Percentiles rank a stretch among this genome's conserved stretches.
These are phyloP conservation scores for Solanum hybrid DNA, from an alignment of 305 asterid species.

Conservation along the genomic window DNA sequence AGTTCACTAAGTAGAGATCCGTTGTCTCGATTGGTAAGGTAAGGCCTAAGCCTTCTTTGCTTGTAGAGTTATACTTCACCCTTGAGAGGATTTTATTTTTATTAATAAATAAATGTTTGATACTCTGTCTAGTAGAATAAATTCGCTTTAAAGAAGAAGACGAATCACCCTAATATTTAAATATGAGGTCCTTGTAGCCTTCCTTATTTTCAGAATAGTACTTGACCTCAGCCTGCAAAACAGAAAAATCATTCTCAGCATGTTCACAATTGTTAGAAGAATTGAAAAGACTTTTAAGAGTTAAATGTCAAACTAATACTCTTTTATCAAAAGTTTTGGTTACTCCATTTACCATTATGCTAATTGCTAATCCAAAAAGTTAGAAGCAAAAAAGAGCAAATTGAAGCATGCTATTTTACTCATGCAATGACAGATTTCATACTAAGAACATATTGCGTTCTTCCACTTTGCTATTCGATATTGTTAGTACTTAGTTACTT, in stretches of 20 bases:
- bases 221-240: slow-evolving; percentile 69
- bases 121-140: background rate
- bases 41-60: background rate
- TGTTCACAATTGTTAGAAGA: background rate
- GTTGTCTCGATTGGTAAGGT: background rate
- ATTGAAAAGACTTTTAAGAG: background rate
- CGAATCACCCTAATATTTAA: slow-evolving; percentile 32
- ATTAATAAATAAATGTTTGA: background rate
- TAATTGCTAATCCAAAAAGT: background rate
- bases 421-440: background rate
- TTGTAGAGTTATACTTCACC: background rate
- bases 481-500: background rate
- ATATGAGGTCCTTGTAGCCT: slow-evolving; percentile 68
- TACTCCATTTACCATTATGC: background rate
- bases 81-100: background rate
- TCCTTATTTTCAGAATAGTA: slow-evolving; percentile 58
- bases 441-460: background rate
- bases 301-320: background rate
- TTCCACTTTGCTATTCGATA: background rate
- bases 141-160: background rate
- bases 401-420: background rate
- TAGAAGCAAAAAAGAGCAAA: background rate
- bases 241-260: background rate
- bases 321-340: background rate
- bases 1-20: background rate